Base-by-base conservation (phyloP, 1,284 basidiomycete species). In the Apiotrichum montevideense region DNA sequence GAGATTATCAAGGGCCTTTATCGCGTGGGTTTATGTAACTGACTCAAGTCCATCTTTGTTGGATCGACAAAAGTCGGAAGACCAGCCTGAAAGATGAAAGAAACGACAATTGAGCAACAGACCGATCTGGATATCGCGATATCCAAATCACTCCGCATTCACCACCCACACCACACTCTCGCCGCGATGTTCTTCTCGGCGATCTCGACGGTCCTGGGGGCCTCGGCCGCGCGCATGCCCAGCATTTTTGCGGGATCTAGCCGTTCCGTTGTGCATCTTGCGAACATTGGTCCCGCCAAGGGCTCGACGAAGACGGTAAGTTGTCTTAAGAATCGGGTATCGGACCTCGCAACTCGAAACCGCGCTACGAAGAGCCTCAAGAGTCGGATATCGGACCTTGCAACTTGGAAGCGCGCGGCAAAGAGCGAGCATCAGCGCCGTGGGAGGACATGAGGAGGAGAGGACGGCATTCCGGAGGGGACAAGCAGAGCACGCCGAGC, bases 231-330 rank as follows among this genome's bases (percentile, higher is more conserved):
- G 1, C 50, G 54, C 29, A 45, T 66, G 10, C 46, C 47, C 4
- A 46, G 44, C 37, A 37, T 33, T 15, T 44, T 34, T 39, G 50
- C 66, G 35, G 63, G 59, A 6, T 59, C 59, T 2, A 58, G 59
- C 29, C 57, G 70, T 35, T 47, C 63, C 42, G 61, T 65, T 10
- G 61, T 67, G 40, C 64, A 68, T 50, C 57, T 75, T 42, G 67
- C 66, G 44, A 66, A 72, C 56, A 58, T 76, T 6, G 48, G 56
- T 33, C 68, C 70, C 6, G 66, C 69, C 35, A 67, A 67, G 62
- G 74, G 72, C n/a, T 67, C 71, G 9, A 70, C 65, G 14, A 67
- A 65, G 57, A 46, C 50, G 21, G 72, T 72, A 14, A 54, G 71
- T 64, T 13, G 46, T 50, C 29, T 71, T 72, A n/a, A 54, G 71